Conservation (phyloP, 108 stramenopile species). For the Discostella pseudostelligera region DNA sequence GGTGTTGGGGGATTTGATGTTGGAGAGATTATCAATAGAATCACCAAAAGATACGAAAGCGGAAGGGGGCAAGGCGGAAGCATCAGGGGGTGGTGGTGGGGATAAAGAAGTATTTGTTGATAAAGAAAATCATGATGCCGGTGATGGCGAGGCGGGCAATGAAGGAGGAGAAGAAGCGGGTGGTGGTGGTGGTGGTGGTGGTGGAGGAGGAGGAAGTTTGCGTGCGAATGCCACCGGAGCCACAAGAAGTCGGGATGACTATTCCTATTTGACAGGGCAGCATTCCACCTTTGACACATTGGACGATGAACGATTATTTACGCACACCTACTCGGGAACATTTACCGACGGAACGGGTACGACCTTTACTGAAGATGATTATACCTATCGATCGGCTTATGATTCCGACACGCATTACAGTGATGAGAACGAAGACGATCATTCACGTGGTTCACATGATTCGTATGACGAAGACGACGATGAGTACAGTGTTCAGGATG, state of each 20-base stretch:
- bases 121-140: no score
- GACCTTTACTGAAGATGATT: conserved; percentile 32
- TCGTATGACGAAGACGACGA: conserved; percentile 28
- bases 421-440: conserved; percentile 20
- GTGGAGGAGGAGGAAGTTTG: conserved; percentile 5
- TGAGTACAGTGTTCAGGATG: conserved; percentile 28
- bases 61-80: conserved; percentile 7
- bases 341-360: conserved; percentile 24
- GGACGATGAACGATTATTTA: conserved; percentile 25
- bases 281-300: conserved; percentile 10
- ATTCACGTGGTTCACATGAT: conserved; percentile 2
- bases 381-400: conserved; percentile 9
- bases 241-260: conserved; percentile 7
- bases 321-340: conserved; percentile 38
- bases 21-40: conserved; percentile 1
- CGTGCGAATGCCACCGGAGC: conserved; percentile 13
- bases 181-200: not conserved
- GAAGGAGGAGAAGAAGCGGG: conserved; percentile 6
- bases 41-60: not conserved
- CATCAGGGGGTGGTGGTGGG: no score
- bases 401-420: conserved; percentile 14
- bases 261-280: not conserved
- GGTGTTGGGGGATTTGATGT: conserved; percentile 47
- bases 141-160: no score
- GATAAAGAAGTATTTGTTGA: no score